phyloP scores from a whole-genome alignment of 2,329 filamentous ascomycete genomes.

The Penicillium sp. region DNA sequence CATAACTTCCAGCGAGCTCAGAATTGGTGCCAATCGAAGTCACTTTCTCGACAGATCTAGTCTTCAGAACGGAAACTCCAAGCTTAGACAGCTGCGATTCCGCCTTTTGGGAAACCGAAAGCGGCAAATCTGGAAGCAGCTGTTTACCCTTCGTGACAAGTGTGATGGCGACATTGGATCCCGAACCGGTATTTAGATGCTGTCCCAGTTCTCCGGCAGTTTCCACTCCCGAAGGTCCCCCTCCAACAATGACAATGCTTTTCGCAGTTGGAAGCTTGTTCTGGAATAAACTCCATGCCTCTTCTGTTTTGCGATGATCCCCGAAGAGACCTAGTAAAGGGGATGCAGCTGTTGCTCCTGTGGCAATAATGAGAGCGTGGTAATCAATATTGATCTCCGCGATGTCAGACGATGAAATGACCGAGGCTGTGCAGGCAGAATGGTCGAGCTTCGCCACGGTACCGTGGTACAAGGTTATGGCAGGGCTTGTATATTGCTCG shows the following conservation, averaged over 20 bases:
- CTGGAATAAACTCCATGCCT: slow-evolving; percentile 40
- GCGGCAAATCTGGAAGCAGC: slow-evolving; percentile 42
- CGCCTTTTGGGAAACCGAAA: slow-evolving; percentile 37
- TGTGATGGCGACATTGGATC: slow-evolving; percentile 40
- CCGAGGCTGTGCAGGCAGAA: slow-evolving; percentile 8
- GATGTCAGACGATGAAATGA: slow-evolving; percentile 25
- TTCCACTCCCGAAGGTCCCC: slow-evolving; percentile 37
- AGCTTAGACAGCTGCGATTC: slow-evolving; percentile 42
- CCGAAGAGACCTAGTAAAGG: slow-evolving; percentile 41
- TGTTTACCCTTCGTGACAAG: slow-evolving; percentile 38
- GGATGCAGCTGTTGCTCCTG: slow-evolving; percentile 45
- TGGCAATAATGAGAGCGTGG: slow-evolving; percentile 49
- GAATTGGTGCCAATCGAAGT: slow-evolving; percentile 27
- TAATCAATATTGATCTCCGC: slow-evolving; percentile 28
- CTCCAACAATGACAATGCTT: slow-evolving; percentile 38
- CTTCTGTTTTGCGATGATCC: slow-evolving; percentile 30
- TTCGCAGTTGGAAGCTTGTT: slow-evolving; percentile 37
- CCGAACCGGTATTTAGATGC: slow-evolving; percentile 39
- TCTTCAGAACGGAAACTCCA: slow-evolving; percentile 47
- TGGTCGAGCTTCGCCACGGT: slow-evolving; percentile 25
- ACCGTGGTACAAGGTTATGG: slow-evolving; percentile 44
- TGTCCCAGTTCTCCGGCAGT: slow-evolving; percentile 51
- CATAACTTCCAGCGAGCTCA: not conserved
- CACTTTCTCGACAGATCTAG: slow-evolving; percentile 34
- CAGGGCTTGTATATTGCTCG: slow-evolving; percentile 32